Percentiles rank a stretch among this genome's conserved stretches.
phyloP scores from a whole-genome alignment of 2,329 filamentous ascomycete species.

The Gnomoniopsis smithogilvyi region DNA sequence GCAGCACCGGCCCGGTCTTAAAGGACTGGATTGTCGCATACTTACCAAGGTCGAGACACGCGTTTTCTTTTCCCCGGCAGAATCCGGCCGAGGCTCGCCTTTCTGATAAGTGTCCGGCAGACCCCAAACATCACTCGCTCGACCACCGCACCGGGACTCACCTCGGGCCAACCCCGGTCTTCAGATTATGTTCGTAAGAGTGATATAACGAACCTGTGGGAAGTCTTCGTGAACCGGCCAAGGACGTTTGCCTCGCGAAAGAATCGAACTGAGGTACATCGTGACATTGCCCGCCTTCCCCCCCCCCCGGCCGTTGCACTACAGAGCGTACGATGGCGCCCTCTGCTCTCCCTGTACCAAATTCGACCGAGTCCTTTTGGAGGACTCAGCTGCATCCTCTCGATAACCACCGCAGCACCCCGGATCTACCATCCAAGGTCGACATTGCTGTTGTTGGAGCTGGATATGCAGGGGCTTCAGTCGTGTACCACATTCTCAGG shows the following conservation, averaged over 20 bases:
- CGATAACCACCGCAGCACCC: slow-evolving; percentile 36
- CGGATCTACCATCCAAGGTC: slow-evolving; percentile 33
- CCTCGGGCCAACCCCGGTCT: neutral
- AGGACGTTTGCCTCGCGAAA: neutral
- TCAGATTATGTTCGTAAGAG: neutral
- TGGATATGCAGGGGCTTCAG: slow-evolving; percentile 42
- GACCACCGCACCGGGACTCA: neutral
- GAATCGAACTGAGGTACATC: neutral
- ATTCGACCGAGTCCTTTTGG: slow-evolving; percentile 38
- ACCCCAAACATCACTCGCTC: neutral
- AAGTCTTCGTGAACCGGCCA: neutral
- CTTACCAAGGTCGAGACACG: too few species aligned
- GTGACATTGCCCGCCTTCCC: too few species aligned
- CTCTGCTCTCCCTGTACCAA: slow-evolving; percentile 24
- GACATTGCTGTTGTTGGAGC: slow-evolving; percentile 46
- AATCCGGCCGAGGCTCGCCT: too few species aligned
- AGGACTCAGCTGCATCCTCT: slow-evolving; percentile 34
- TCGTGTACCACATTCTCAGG: slow-evolving; percentile 38
- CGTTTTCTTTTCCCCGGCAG: too few species aligned
- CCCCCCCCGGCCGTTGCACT: too few species aligned
- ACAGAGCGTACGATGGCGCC: slow-evolving; percentile 11
- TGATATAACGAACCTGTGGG: neutral
- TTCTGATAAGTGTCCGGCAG: slow-evolving; percentile 11
- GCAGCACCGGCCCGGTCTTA: too few species aligned
- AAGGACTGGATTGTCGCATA: too few species aligned